Percentiles rank a stretch among this genome's conserved stretches.
phyloP scores from a whole-genome alignment of 2,329 filamentous ascomycete species.

The Neonectria faginata region DNA sequence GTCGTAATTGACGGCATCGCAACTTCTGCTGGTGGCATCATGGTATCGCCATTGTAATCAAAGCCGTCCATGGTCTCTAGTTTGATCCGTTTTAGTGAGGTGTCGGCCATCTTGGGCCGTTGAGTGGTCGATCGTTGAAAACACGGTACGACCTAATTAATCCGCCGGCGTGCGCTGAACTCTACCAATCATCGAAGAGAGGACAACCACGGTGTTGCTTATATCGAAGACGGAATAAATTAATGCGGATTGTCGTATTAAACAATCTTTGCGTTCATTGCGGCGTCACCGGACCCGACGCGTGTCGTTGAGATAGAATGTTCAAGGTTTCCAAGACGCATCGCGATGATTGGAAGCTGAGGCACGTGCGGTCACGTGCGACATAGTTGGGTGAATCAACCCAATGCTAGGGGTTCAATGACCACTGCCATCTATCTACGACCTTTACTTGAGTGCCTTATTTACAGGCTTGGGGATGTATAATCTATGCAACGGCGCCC shows the following conservation, averaged over 20 bases:
- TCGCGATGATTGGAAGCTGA: neutral
- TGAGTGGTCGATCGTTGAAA: neutral
- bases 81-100: neutral
- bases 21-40: neutral
- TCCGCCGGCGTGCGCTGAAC: neutral
- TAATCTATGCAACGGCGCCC: conserved; percentile 70
- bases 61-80: neutral
- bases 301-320: neutral
- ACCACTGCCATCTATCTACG: neutral
- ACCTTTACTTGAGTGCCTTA: neutral
- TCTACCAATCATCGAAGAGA: neutral
- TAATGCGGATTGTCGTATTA: neutral
- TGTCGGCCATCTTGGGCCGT: neutral
- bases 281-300: neutral
- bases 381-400: neutral
- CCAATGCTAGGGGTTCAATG: neutral
- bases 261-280: conserved; percentile 2
- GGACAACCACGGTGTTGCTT: neutral
- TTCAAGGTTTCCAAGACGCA: neutral
- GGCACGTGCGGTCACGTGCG: conserved; percentile 4
- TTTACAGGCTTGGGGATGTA: neutral
- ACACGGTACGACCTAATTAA: neutral
- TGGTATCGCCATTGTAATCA: neutral
- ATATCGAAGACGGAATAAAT: too few species aligned
- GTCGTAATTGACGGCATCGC: neutral